These are phyloP conservation scores for Guadua angustifolia DNA, from an alignment of 176 grass and related monocot species.

Conservation along the genomic window DNA sequence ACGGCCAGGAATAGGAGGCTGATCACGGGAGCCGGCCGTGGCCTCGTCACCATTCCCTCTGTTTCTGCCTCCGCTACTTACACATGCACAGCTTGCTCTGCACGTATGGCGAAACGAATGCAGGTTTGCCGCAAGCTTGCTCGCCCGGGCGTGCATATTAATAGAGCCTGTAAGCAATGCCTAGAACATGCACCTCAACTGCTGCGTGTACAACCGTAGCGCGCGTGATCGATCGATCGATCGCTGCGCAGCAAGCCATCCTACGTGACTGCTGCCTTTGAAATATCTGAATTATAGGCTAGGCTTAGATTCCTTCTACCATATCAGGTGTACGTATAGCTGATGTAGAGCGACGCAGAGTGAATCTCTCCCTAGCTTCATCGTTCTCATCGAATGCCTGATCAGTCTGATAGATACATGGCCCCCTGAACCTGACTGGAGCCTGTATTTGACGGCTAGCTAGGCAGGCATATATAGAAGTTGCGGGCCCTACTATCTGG, in stretches of 20 bases:
- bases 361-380: neutral
- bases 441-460: neutral
- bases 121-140: neutral
- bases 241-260: neutral
- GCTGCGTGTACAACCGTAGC: neutral
- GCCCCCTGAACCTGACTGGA: neutral
- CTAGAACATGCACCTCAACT: slow-evolving; percentile 1
- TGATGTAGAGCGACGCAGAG: neutral
- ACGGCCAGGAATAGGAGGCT: neutral
- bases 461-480: neutral
- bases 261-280: neutral
- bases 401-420: neutral
- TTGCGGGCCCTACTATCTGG: neutral
- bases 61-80: neutral
- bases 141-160: slow-evolving; percentile 7
- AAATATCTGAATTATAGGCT: neutral
- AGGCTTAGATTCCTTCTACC: neutral
- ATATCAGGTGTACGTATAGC: neutral
- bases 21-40: neutral
- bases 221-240: neutral
- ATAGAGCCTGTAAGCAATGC: neutral
- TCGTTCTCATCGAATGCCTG: neutral
- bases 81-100: neutral
- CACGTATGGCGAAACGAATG: neutral
- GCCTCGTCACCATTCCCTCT: neutral